These are phyloP conservation scores for Leptomonas seymouri DNA, from an alignment of 208 protist genomes.

Conservation along the genomic window DNA sequence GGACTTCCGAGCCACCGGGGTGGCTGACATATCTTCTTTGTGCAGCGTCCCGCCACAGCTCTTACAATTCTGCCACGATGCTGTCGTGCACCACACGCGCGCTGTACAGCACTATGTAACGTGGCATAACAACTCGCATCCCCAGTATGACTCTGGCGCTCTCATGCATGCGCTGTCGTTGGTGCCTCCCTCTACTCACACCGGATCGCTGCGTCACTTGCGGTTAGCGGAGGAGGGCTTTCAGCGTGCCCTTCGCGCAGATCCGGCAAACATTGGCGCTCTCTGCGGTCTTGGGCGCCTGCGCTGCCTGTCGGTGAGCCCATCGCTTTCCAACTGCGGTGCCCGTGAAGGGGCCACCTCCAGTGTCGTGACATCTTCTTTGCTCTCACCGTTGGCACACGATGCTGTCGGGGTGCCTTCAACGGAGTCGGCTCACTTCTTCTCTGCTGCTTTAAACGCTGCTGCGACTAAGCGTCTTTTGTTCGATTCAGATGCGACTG, in stretches of 20 bases:
- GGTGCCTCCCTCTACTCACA: neutral
- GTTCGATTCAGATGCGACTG: neutral
- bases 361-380: neutral
- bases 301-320: slow-evolving; percentile 30
- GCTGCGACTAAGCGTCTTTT: neutral
- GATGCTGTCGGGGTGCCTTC: neutral
- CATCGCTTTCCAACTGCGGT: neutral
- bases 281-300: slow-evolving; percentile 62
- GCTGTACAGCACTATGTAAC: slow-evolving; percentile 7
- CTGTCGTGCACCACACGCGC: slow-evolving; percentile 19
- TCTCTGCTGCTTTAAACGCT: slow-evolving; percentile 9
- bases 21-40: slow-evolving; percentile 24
- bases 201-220: slow-evolving; percentile 26
- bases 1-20: slow-evolving; percentile 2
- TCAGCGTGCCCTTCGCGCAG: slow-evolving; percentile 34
- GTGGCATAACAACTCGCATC: neutral
- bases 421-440: slow-evolving; percentile 3
- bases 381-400: neutral
- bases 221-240: slow-evolving; percentile 45
- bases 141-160: neutral
- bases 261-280: slow-evolving; percentile 50
- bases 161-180: neutral
- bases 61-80: slow-evolving; percentile 14
- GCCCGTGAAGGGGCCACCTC: neutral
- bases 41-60: slow-evolving; percentile 11